Evolutionary conservation across 2,329 filamentous ascomycete genomes (phyloP).

Genomic region (Aschersonia sp.): DNA sequence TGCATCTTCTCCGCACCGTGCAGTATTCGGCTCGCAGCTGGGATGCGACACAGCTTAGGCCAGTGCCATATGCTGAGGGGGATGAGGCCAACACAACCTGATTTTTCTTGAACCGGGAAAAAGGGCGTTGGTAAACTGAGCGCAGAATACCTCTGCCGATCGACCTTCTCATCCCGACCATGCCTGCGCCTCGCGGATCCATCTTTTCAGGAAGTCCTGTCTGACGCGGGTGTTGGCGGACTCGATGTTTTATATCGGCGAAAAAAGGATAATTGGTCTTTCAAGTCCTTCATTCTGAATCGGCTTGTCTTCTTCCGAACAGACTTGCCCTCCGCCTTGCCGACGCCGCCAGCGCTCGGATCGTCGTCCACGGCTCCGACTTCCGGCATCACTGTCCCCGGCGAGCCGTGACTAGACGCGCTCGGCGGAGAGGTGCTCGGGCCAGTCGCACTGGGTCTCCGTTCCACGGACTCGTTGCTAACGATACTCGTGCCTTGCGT

Average conservation of each 20-base stretch:
- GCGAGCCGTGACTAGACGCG: slow-evolving; percentile 12
- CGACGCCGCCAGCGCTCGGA: slow-evolving; percentile 23
- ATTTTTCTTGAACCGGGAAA: too few relatives aligned
- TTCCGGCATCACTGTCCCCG: slow-evolving; percentile 12
- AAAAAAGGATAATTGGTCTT: slow-evolving; percentile 26
- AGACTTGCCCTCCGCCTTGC: slow-evolving; percentile 31
- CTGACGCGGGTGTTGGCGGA: slow-evolving; percentile 17
- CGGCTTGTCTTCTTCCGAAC: slow-evolving; percentile 49
- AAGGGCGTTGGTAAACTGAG: too few relatives aligned
- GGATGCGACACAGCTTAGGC: too few relatives aligned
- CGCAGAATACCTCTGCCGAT: too few relatives aligned
- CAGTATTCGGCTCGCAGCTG: too few relatives aligned
- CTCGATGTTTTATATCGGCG: slow-evolving; percentile 32
- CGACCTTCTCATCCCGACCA: too few relatives aligned
- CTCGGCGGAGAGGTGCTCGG: slow-evolving; percentile 23
- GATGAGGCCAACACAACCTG: too few relatives aligned
- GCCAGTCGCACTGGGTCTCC: slow-evolving; percentile 26
- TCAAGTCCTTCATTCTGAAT: slow-evolving; percentile 46
- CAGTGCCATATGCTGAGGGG: too few relatives aligned
- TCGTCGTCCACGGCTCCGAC: slow-evolving; percentile 13
- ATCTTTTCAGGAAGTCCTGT: slow-evolving; percentile 15
- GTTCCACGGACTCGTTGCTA: slow-evolving; percentile 43
- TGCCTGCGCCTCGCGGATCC: not conserved
- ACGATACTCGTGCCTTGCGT: slow-evolving; percentile 52
- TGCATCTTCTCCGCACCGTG: too few relatives aligned